Conservation (phyloP, 768 basidiomycete species). For the Kwoniella dendrophila region DNA sequence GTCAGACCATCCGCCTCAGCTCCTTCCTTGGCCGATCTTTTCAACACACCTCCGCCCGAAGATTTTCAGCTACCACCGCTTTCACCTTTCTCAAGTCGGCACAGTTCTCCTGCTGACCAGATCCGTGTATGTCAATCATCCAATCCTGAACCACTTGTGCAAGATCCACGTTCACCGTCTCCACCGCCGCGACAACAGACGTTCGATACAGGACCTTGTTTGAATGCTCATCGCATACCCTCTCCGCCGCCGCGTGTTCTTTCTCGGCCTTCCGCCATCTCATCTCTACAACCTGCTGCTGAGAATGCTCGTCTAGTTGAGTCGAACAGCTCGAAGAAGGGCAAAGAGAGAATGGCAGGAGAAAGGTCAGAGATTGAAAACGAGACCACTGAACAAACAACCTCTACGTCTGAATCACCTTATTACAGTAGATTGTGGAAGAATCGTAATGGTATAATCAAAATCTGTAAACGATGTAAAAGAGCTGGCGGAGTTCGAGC, state of each 20-base stretch:
- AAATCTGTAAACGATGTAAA: constrained; percentile 16
- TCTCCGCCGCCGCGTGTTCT: no score
- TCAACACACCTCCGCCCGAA: constrained; percentile 13
- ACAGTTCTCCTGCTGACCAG: neutral
- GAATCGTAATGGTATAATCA: neutral
- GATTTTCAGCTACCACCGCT: neutral
- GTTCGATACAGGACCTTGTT: no score
- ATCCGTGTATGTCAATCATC: no score
- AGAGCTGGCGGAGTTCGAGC: constrained; percentile 17
- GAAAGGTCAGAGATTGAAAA: constrained; percentile 3
- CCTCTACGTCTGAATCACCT: constrained; percentile 4
- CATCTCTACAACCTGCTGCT: no score
- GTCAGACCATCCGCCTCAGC: neutral
- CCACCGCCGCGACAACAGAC: no score
- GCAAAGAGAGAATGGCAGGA: constrained; percentile 30
- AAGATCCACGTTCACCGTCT: no score
- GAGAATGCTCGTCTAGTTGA: no score
- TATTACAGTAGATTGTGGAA: constrained; percentile 14
- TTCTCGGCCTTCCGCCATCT: no score
- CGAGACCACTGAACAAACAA: neutral
- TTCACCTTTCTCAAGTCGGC: neutral
- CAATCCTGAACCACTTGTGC: no score
- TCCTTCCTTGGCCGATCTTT: constrained; percentile 9
- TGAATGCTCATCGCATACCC: no score
- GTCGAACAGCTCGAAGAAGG: no score